Percentiles rank a stretch among this genome's conserved stretches.
Conservation (phyloP, 192 early-diverging fungal species). For the Rhizophagus sp. region DNA sequence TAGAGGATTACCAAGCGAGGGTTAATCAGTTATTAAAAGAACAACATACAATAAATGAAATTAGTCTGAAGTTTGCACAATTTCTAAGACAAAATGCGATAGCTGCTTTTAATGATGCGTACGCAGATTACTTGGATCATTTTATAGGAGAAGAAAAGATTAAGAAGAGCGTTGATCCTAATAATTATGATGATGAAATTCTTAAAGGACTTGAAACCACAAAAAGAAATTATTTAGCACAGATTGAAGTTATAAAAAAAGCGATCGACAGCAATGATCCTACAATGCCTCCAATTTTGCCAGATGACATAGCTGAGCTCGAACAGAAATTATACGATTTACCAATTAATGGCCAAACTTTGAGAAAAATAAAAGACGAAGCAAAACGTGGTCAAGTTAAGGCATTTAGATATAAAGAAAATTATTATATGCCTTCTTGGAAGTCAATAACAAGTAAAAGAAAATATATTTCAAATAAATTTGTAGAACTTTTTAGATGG, state of each 20-base stretch:
- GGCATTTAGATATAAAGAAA: not conserved
- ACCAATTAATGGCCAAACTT: slow-evolving; percentile 28
- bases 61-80: slow-evolving; percentile 31
- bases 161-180: slow-evolving; percentile 16
- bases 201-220: slow-evolving; percentile 19
- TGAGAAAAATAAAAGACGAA: slow-evolving; percentile 20
- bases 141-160: slow-evolving; percentile 31
- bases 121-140: slow-evolving; percentile 34
- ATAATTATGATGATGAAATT: slow-evolving; percentile 25
- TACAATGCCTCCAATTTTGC: not conserved
- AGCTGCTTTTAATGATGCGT: slow-evolving; percentile 29
- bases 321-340: slow-evolving; percentile 31
- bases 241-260: slow-evolving; percentile 34
- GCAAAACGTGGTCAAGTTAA: not conserved
- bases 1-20: no score
- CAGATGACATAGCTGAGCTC: slow-evolving; percentile 1
- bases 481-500: no score
- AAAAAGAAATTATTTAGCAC: slow-evolving; percentile 19
- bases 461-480: no score
- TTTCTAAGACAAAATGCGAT: slow-evolving; percentile 38
- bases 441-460: no score
- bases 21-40: slow-evolving; percentile 26
- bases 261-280: slow-evolving; percentile 22
- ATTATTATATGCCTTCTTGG: no score
- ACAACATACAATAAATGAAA: slow-evolving; percentile 31